Evolutionary conservation across 2,329 filamentous ascomycete species (phyloP).

Genomic region (Sarocladium brachiariae): DNA sequence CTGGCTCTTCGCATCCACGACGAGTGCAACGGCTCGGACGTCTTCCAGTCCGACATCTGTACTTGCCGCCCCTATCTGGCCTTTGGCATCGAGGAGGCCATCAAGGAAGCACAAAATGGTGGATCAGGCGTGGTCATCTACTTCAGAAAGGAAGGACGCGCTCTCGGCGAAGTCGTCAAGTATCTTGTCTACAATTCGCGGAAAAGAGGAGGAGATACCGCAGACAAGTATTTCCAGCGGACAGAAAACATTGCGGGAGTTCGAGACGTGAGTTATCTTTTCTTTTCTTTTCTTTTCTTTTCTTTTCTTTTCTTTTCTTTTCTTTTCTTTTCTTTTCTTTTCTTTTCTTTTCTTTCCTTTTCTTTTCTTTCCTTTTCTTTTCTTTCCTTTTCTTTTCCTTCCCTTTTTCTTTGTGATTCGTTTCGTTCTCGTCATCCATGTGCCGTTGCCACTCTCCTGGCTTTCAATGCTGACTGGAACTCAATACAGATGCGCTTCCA

Average conservation of each 20-base stretch:
- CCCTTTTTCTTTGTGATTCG: too few relatives aligned
- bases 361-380: too few relatives aligned
- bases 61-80: slow-evolving; percentile 94
- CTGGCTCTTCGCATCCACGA: slow-evolving; percentile 78
- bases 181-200: slow-evolving; percentile 59
- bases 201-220: slow-evolving; percentile 71
- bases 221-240: slow-evolving; percentile 90
- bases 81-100: slow-evolving; percentile 94
- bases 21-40: slow-evolving; percentile 91
- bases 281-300: too few relatives aligned
- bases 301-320: too few relatives aligned
- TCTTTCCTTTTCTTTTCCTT: too few relatives aligned
- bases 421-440: too few relatives aligned
- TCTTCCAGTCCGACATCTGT: slow-evolving; percentile 97
- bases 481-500: slow-evolving; percentile 99
- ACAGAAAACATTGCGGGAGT: slow-evolving; percentile 99
- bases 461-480: too few relatives aligned
- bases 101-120: slow-evolving; percentile 92
- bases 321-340: too few relatives aligned
- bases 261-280: slow-evolving; percentile 60
- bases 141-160: slow-evolving; percentile 94
- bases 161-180: slow-evolving; percentile 91
- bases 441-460: too few relatives aligned
- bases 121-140: slow-evolving; percentile 96
- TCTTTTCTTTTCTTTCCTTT: too few relatives aligned